phyloP scores from a whole-genome alignment of 345 rosid species.

The Euphorbia tirucalli region DNA sequence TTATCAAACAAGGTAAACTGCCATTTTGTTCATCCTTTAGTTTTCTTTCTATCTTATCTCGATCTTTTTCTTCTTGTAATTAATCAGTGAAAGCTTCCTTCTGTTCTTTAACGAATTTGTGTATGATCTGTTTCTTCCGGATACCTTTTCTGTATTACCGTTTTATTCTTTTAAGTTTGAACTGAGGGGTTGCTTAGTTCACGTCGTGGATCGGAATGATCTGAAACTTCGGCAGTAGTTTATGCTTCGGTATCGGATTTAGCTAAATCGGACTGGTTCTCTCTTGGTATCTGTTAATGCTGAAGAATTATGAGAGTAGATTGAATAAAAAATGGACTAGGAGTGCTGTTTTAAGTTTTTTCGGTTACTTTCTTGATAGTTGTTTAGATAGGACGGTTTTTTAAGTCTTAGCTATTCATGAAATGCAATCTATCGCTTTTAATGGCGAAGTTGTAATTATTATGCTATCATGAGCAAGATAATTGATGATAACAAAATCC shows the following conservation, averaged over 20 bases:
- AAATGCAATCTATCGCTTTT: background rate
- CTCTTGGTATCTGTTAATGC: too few relatives aligned
- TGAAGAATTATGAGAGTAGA: background rate
- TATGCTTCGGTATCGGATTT: background rate
- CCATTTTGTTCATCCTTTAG: background rate
- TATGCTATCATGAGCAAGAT: background rate
- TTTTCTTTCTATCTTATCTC: background rate
- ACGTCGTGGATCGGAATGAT: background rate
- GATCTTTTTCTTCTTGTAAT: background rate
- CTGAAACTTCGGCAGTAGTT: background rate
- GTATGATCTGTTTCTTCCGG: constrained; percentile 1
- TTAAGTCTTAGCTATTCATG: background rate
- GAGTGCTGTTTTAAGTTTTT: background rate
- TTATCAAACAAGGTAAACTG: background rate
- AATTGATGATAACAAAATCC: background rate
- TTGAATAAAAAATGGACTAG: too few relatives aligned
- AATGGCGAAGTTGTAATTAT: background rate
- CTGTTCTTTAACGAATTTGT: too few relatives aligned
- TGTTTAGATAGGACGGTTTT: background rate
- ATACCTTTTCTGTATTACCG: background rate
- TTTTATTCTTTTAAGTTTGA: background rate
- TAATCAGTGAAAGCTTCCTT: background rate
- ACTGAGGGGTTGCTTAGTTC: background rate
- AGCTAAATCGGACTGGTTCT: background rate
- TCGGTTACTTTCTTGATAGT: background rate